Conservation (phyloP, 345 rosid species). For the Eucalyptus pauciflora region DNA sequence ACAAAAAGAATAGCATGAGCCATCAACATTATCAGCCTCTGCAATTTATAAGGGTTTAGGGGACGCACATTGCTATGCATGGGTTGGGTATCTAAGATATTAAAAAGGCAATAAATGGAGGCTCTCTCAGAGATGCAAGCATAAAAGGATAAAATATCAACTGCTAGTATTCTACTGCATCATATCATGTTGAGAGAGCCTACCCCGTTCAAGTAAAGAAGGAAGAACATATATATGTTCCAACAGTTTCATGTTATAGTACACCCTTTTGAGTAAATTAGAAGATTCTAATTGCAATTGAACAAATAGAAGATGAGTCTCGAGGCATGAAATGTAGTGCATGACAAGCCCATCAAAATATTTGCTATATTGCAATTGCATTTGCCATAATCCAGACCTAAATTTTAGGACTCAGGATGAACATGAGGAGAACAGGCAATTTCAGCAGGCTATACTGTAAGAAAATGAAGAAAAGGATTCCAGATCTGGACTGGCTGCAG, state of each 20-base stretch:
- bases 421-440: not conserved
- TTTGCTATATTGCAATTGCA: not conserved
- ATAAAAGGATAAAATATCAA: not conserved
- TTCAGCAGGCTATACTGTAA: not conserved
- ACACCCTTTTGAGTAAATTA: not conserved
- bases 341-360: not conserved
- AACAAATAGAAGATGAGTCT: not conserved
- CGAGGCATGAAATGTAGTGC: not conserved
- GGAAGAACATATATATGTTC: not conserved
- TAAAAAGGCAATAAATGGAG: not conserved
- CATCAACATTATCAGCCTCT: not conserved
- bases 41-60: not conserved
- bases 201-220: slow-evolving; percentile 10
- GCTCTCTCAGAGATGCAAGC: not conserved
- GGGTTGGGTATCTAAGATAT: not conserved
- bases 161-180: not conserved
- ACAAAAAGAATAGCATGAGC: not conserved
- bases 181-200: not conserved
- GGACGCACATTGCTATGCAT: not conserved
- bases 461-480: not conserved
- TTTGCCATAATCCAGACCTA: not conserved
- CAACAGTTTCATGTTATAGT: not conserved
- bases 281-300: not conserved
- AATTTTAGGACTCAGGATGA: not conserved
- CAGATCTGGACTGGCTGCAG: not conserved